phyloP scores from a whole-genome alignment of 139 green algal genomes.

The Chlamydomonas urium region DNA sequence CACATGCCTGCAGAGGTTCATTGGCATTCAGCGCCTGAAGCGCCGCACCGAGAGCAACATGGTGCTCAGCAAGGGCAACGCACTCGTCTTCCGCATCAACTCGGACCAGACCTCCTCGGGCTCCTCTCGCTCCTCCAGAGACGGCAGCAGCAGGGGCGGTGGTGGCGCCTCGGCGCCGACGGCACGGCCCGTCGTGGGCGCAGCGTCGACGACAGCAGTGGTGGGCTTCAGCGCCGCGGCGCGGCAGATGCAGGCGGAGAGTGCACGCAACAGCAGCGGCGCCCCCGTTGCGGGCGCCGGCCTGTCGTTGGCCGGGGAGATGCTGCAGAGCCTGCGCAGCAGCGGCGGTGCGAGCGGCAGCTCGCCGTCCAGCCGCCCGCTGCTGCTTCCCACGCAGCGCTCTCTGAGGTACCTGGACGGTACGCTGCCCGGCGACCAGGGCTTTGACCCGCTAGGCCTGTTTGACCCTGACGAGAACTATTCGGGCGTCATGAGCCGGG shows the following conservation, averaged over 20 bases:
- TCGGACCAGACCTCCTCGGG: neutral
- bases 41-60: too few species aligned
- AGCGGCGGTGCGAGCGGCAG: neutral
- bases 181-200: neutral
- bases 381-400: neutral
- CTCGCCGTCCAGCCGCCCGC: neutral
- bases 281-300: neutral
- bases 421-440: conserved; percentile 62
- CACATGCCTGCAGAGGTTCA: too few species aligned
- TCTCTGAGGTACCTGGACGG: conserved; percentile 55
- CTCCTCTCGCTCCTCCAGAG: neutral
- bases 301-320: too few species aligned
- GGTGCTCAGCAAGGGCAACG: conserved; percentile 4
- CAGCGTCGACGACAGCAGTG: neutral
- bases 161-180: neutral
- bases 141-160: neutral
- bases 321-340: neutral
- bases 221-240: neutral
- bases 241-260: neutral
- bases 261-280: neutral
- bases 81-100: neutral
- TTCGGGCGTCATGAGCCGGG: conserved; percentile 23
- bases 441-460: conserved; percentile 93
- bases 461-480: conserved; percentile 51
- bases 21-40: too few species aligned